Evolutionary conservation across 2,329 filamentous ascomycete species (phyloP), one percentile per base, ranked within the genome.

Genomic region (Daldinia sp.): DNA sequence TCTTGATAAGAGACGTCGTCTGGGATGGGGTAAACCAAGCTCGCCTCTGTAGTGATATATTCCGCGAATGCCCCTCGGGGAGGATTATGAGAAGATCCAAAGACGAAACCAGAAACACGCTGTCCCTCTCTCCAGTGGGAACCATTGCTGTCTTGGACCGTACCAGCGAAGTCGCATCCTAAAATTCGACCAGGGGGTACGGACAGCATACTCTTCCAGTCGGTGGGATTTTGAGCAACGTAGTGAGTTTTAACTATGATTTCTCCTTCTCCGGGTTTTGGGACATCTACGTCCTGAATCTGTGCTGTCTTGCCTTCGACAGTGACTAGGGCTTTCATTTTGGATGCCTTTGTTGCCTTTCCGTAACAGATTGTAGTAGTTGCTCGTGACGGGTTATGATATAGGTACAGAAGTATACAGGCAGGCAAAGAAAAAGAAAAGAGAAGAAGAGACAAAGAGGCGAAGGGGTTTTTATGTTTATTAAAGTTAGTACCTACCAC

Each of bases 301-400:
- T 74, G 63, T 50, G 76, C 77, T n/a, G 74, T 76, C 37, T 76
- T 61, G 53, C 69, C 71, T 33, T 74, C 75, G 28, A 70, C 55
- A 0, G 75, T 77, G n/a, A 72, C 85, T 85, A 69, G 82, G 5
- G 78, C 77, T 64, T 74, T 87, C 67, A 77, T 77, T 23, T 61
- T 75, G 2, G 68, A 41, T 42, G 63, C 35, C 59, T 64, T 70
- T 30, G 28, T 60, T 41, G 23, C 35, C 20, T 33, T 57, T 12
- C 7, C 5, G 23, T 57, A 26, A 15, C 9, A 18, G 13, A 33
- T 41, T 28, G 4, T 18, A 26, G 23, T 18, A 26, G 13, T 18
- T 5, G 37, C 6, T 42, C 30, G 2, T 44, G 37, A 5, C 42
- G 23, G 33, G n/a, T 4, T 54, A 4, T 23, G 33, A 18, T 23